Evolutionary conservation across 2,329 filamentous ascomycete species (phyloP), one percentile per base, ranked within the genome.

Genomic region (Alternaria consortialis): DNA sequence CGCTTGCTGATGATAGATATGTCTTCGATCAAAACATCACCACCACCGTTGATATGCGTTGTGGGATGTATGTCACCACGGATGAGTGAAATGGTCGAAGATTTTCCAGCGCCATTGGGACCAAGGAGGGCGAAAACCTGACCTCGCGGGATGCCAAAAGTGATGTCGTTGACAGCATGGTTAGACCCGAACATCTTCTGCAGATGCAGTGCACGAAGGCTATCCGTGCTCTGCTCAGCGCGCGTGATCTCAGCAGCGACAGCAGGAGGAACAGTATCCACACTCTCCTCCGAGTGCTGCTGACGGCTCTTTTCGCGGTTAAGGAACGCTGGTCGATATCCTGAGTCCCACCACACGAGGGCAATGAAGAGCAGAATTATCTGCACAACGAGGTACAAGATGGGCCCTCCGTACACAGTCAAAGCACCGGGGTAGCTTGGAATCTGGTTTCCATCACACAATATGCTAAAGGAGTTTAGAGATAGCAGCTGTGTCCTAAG

Each of bases 31-130:
- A 93, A 85, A 5, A 97, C 87, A 58, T 96, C 91, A 32, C 93
- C 92, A n/a, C 87, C 86, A 55, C 88, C 86, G 31, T 75, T 72
- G 62, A 76, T 74, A 56, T 80, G 81, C 50, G 81, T 83, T 17
- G 86, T 88, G 0, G 93, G 93, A 53, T 88, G 88, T 29, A 94
- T 85, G 71, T 97, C 94, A n/a, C 94, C 94, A 63, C 94, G 88
- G 66, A 98, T 93, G 43, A 97, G 83, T 1, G 90, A 92, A 69
- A 97, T 97, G 0, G 91, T 96, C 0, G 93, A 97, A 0, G 90
- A 93, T 72, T 97, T 97, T 58, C 94, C 94, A 1, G 94, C 94
- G 25, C 94, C 93, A 73, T 97, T 97, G 15, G 94, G 93, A 0
- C 94, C 94, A 1, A 98, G 85, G 0, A 97, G 84, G 0, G 93